Evolutionary conservation across 2,329 filamentous ascomycete species (phyloP).

Genomic region (Fusarium sp.): DNA sequence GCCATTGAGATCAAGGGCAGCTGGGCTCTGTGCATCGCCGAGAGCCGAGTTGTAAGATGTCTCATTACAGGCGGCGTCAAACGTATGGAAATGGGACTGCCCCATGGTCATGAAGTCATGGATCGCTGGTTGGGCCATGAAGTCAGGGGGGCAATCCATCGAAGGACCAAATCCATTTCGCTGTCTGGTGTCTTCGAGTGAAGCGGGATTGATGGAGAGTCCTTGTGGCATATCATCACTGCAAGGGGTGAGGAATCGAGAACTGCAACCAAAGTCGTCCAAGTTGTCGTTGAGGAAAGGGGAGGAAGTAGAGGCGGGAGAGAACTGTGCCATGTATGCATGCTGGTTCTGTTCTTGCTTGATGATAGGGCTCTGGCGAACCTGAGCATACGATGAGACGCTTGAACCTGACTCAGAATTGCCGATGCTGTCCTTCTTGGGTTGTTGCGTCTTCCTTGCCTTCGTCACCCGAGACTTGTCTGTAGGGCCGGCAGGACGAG

Average conservation of each 20-base stretch:
- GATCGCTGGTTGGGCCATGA: constrained; percentile 40
- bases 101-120: constrained; percentile 45
- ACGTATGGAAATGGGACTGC: constrained; percentile 52
- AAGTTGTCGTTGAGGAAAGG: constrained; percentile 50
- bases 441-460: constrained; percentile 48
- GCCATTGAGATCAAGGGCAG: constrained; percentile 36
- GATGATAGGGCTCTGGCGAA: constrained; percentile 42
- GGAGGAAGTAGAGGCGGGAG: constrained; percentile 50
- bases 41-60: constrained; percentile 48
- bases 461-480: constrained; percentile 60
- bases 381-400: constrained; percentile 45
- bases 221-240: constrained; percentile 58
- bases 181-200: constrained; percentile 42
- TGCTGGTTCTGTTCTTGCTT: constrained; percentile 52
- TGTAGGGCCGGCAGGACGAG: constrained; percentile 50
- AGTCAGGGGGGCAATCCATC: constrained; percentile 41
- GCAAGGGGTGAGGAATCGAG: constrained; percentile 62
- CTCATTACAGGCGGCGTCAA: constrained; percentile 54
- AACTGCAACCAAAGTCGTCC: constrained; percentile 46
- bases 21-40: constrained; percentile 43
- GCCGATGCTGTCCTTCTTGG: constrained; percentile 49
- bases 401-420: constrained; percentile 53
- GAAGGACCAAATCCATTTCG: constrained; percentile 44
- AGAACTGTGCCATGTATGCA: constrained; percentile 48
- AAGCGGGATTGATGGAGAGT: constrained; percentile 43